Percentiles rank a stretch among this genome's conserved stretches.
phyloP scores from a whole-genome alignment of 2,329 filamentous ascomycete genomes.

The Ophiostoma sp. region DNA sequence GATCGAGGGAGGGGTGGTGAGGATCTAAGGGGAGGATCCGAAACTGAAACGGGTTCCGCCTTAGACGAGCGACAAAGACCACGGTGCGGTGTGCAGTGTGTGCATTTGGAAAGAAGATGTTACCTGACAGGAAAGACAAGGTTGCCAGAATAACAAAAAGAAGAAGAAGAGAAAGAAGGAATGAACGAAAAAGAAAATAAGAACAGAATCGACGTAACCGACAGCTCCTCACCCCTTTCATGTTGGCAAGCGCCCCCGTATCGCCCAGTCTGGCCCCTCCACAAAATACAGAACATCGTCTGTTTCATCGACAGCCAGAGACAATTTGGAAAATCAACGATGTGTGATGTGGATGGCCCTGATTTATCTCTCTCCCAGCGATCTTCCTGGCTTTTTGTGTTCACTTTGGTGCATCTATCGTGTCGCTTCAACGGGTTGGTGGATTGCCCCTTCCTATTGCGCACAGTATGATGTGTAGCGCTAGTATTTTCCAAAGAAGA shows the following conservation, averaged over 20 bases:
- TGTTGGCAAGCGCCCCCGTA: background rate
- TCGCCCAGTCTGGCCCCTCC: background rate
- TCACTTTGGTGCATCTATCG: background rate
- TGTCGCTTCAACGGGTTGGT: background rate
- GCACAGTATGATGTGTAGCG: background rate
- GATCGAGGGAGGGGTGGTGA: constrained; percentile 11
- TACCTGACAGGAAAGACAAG: background rate
- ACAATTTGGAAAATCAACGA: background rate
- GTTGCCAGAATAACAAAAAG: too few species aligned
- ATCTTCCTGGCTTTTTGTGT: background rate
- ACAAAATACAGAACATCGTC: background rate
- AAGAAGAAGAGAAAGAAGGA: background rate
- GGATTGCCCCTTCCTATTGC: background rate
- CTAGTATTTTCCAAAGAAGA: background rate
- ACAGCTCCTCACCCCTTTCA: background rate
- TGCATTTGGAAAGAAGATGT: background rate
- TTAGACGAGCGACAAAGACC: constrained; percentile 10
- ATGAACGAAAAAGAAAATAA: background rate
- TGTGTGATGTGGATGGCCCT: background rate
- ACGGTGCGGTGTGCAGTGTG: background rate
- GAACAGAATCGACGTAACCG: background rate
- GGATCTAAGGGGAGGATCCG: constrained; percentile 4
- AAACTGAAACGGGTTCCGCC: constrained; percentile 10
- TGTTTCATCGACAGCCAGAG: constrained; percentile 18
- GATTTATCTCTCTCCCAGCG: background rate